phyloP scores from a whole-genome alignment of 306 rosid species.

The Argentina anserina region DNA sequence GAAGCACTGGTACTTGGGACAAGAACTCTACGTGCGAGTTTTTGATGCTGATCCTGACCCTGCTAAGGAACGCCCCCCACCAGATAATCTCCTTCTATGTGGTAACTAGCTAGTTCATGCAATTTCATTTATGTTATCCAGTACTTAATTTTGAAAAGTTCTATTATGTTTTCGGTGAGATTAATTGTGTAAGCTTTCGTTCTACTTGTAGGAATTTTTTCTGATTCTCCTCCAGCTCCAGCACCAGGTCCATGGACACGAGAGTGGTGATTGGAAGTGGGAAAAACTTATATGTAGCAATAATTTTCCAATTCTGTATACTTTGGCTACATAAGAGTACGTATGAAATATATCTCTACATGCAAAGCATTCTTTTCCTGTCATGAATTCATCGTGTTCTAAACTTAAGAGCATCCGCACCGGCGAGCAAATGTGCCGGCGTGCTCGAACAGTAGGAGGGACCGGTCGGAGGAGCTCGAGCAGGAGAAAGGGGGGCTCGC shows the following conservation, averaged over 20 bases:
- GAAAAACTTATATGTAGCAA: neutral
- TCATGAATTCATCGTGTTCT: no score
- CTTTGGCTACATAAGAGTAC: neutral
- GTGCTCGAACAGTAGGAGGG: no score
- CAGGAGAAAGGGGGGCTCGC: no score
- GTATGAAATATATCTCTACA: neutral
- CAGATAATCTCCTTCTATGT: constrained; percentile 53
- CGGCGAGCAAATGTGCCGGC: no score
- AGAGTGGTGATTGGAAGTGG: neutral
- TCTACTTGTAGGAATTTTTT: constrained; percentile 28
- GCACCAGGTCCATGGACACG: constrained; percentile 15
- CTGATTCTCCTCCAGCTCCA: constrained; percentile 21
- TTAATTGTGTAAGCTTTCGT: neutral
- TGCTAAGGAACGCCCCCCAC: constrained; percentile 63
- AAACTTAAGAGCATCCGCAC: no score
- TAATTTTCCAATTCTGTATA: neutral
- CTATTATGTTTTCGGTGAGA: neutral
- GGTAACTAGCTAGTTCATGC: constrained; percentile 39
- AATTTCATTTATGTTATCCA: neutral
- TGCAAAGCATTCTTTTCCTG: neutral
- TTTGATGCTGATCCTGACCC: constrained; percentile 60
- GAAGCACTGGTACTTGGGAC: constrained; percentile 63
- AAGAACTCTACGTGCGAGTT: constrained; percentile 70
- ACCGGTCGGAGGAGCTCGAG: no score
- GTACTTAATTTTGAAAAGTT: neutral